A percentile compares a stretch with the other conserved stretches of the same genome.
phyloP scores from a whole-genome alignment of 2,329 filamentous ascomycete species.

The Chaetothyriales sp. region DNA sequence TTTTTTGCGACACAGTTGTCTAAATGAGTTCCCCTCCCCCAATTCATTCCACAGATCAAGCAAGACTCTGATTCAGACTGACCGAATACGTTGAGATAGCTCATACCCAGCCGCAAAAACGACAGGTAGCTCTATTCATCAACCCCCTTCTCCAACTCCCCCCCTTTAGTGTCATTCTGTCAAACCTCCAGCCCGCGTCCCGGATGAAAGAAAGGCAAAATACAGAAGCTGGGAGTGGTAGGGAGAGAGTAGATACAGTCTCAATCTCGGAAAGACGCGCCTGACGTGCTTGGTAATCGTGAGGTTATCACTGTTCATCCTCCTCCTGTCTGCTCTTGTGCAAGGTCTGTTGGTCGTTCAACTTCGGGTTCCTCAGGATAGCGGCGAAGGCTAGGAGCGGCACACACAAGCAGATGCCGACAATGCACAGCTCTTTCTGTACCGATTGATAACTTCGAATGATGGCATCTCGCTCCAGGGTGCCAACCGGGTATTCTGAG shows the following conservation, averaged over 20 bases:
- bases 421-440: constrained; percentile 35
- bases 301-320: constrained; percentile 3
- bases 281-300: neutral
- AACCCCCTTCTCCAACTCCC: no score
- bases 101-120: no score
- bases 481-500: constrained; percentile 29
- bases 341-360: constrained; percentile 33
- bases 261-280: neutral
- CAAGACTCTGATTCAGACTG: no score
- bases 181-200: no score
- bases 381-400: constrained; percentile 33
- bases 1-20: no score
- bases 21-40: no score
- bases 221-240: neutral
- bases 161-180: no score
- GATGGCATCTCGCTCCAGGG: constrained; percentile 28
- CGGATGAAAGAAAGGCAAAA: neutral
- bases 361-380: constrained; percentile 31
- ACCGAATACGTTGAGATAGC: no score
- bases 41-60: no score
- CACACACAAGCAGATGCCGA: constrained; percentile 34
- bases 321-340: constrained; percentile 24
- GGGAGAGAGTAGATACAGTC: neutral
- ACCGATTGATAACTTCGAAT: constrained; percentile 32
- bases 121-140: no score